Evolutionary conservation across 75 land plant species (phyloP).

Genomic region (Larix kaempferi): DNA sequence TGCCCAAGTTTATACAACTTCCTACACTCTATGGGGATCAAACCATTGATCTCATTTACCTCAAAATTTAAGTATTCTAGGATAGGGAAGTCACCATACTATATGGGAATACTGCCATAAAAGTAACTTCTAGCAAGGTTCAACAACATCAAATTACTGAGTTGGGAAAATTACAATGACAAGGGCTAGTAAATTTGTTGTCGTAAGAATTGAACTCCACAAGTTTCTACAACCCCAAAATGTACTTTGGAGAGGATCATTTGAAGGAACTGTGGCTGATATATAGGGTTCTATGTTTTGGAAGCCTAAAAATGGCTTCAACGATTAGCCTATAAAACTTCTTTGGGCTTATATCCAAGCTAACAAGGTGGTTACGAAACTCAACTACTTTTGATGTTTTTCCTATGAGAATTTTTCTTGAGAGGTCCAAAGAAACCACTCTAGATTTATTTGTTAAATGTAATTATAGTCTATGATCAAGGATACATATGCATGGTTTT

Average conservation of each 20-base stretch:
- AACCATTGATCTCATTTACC: conserved; percentile 26
- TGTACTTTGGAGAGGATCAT: neutral
- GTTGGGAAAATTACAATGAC: conserved; percentile 13
- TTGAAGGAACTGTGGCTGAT: conserved; percentile 20
- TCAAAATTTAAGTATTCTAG: conserved; percentile 16
- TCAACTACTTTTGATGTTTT: conserved; percentile 16
- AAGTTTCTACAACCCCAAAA: neutral
- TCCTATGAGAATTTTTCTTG: conserved; percentile 43
- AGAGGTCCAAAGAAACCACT: conserved; percentile 39
- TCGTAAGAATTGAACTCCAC: conserved; percentile 2
- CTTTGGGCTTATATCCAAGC: conserved; percentile 58
- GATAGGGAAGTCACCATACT: conserved; percentile 16
- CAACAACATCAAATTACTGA: conserved; percentile 11
- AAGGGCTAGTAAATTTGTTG: conserved; percentile 27
- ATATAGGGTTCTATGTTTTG: conserved; percentile 38
- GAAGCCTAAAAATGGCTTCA: conserved; percentile 32
- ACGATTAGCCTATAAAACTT: conserved; percentile 45
- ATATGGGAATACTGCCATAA: conserved; percentile 20
- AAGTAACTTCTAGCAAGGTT: conserved; percentile 34
- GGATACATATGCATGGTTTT: neutral
- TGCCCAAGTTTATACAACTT: neutral
- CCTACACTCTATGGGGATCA: neutral
- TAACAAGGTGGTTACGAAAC: conserved; percentile 28
- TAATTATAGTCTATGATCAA: too few relatives aligned
- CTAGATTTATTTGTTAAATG: conserved; percentile 13